phyloP scores from a whole-genome alignment of 2,329 filamentous ascomycete species.

The Fusarium sacchari region DNA sequence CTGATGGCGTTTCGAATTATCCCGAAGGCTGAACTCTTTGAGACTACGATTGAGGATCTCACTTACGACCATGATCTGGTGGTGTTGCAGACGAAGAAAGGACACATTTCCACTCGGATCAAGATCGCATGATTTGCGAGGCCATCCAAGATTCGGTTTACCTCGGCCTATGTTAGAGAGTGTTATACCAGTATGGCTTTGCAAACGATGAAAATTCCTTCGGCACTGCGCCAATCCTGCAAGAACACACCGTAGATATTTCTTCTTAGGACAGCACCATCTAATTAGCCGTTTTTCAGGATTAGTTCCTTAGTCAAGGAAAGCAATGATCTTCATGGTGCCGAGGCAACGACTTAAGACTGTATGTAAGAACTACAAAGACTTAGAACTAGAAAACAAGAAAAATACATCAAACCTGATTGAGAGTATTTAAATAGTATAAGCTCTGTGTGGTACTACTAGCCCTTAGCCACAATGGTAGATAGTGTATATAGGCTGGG shows the following conservation, averaged over 20 bases:
- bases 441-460: background rate
- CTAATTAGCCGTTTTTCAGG: background rate
- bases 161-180: background rate
- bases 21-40: constrained; percentile 19
- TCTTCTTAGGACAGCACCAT: background rate
- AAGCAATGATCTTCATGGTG: background rate
- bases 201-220: background rate
- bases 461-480: no score
- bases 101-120: constrained; percentile 20
- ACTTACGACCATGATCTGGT: constrained; percentile 35
- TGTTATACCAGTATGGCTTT: background rate
- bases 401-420: background rate
- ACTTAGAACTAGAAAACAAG: background rate
- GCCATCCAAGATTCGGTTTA: background rate
- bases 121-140: background rate
- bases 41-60: constrained; percentile 32
- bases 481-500: no score
- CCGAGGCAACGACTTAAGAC: background rate
- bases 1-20: constrained; percentile 25
- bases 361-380: background rate
- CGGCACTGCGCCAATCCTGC: background rate
- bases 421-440: no score
- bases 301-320: background rate
- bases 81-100: constrained; percentile 36
- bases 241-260: background rate